A percentile compares a stretch with the other conserved stretches of the same genome.
Conservation (phyloP, 225 moss, liverwort and hornwort species). For the Pseudoscleropodium purum region DNA sequence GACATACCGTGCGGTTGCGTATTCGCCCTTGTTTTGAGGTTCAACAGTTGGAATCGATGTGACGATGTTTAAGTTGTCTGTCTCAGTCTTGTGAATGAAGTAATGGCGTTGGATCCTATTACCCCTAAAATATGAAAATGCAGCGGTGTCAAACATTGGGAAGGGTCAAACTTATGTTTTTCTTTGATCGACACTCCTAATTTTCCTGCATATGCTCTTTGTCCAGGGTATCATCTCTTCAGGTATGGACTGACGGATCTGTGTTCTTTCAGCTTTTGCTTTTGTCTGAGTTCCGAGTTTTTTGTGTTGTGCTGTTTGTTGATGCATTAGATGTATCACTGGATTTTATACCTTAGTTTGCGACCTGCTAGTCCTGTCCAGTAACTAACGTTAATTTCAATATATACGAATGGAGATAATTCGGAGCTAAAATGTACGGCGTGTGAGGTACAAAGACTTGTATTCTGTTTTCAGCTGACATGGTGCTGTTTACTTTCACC, state of each 20-base stretch:
- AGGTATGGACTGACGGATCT: conserved; percentile 25
- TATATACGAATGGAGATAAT: background rate
- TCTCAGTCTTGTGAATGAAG: background rate
- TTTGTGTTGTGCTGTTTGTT: background rate
- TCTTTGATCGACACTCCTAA: background rate
- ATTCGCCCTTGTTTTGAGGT: background rate
- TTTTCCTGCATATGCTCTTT: background rate
- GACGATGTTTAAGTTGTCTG: background rate
- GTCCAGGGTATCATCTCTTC: conserved; percentile 22
- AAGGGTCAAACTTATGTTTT: background rate
- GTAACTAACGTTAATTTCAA: background rate
- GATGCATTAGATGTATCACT: background rate
- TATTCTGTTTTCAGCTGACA: background rate
- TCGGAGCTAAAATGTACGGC: background rate
- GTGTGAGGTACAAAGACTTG: background rate
- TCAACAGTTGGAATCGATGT: background rate
- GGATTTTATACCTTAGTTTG: background rate
- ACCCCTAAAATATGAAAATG: background rate
- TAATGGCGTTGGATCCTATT: background rate
- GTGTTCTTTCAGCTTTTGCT: background rate
- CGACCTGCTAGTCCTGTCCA: background rate
- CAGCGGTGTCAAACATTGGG: background rate
- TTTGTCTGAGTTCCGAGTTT: background rate
- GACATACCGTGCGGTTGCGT: conserved; percentile 9
- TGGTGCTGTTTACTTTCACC: background rate